phyloP scores from a whole-genome alignment of 2,329 filamentous ascomycete species.

The Zymoseptoria passerinii region DNA sequence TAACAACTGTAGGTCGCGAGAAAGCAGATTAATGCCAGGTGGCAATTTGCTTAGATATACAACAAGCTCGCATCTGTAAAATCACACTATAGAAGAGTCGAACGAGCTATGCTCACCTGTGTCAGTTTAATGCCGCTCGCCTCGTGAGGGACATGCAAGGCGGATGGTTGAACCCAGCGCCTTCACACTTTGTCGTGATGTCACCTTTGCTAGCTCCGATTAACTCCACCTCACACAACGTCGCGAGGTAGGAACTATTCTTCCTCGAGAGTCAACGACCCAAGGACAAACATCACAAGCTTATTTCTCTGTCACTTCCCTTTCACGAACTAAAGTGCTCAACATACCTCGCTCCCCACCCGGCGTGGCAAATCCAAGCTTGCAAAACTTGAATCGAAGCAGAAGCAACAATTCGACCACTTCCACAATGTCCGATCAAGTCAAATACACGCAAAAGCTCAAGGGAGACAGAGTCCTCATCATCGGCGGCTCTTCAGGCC shows the following conservation, averaged over 20 bases:
- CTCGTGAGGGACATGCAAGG: no score
- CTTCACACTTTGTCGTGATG: not conserved
- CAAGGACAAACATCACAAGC: not conserved
- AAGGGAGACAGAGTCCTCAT: conserved; percentile 45
- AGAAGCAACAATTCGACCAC: not conserved
- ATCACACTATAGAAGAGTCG: not conserved
- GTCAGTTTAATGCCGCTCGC: no score
- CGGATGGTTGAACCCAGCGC: not conserved
- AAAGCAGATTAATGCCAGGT: conserved; percentile 61
- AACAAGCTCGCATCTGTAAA: not conserved
- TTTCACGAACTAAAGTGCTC: no score
- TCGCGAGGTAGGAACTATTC: not conserved
- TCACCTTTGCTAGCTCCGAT: not conserved
- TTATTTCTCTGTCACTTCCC: not conserved
- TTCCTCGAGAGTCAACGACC: not conserved
- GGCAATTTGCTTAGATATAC: conserved; percentile 39
- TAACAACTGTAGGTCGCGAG: conserved; percentile 39
- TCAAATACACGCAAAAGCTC: conserved; percentile 44
- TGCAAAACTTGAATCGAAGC: not conserved
- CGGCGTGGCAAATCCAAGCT: not conserved
- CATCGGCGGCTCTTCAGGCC: conserved; percentile 55
- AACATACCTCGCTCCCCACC: not conserved
- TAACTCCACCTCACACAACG: not conserved
- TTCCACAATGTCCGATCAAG: conserved; percentile 33
- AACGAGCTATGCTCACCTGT: not conserved